A percentile compares a stretch with the other conserved stretches of the same genome.
These are phyloP conservation scores for Lentinula detonsa DNA, from an alignment of 768 basidiomycete species.

Conservation along the genomic window DNA sequence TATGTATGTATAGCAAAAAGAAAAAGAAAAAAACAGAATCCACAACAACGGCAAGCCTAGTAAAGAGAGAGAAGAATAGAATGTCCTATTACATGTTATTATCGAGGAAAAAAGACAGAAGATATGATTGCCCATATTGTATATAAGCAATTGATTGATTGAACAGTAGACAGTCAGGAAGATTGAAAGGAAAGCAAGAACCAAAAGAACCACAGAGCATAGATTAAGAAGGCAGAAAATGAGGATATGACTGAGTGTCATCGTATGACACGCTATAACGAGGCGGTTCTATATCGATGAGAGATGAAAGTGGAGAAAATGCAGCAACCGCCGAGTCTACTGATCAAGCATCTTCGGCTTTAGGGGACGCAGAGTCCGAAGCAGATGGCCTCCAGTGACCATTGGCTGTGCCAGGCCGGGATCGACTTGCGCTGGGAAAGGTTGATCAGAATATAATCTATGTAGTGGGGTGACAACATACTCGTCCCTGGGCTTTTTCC, in stretches of 20 bases:
- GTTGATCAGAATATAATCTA: not conserved
- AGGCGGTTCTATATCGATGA: not conserved
- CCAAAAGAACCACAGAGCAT: not conserved
- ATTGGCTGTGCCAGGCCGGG: constrained; percentile 24
- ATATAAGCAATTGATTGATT: not conserved
- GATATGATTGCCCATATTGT: not conserved
- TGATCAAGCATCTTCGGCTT: constrained; percentile 2
- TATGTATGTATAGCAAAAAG: not conserved
- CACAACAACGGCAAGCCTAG: not conserved
- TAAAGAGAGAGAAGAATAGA: not conserved
- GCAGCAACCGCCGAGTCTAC: not conserved
- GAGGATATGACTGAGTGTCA: not conserved
- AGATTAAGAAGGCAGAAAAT: not conserved
- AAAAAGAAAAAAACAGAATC: not conserved
- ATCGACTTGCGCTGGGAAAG: constrained; percentile 18
- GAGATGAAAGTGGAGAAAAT: not conserved
- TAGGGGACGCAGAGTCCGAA: constrained; percentile 2
- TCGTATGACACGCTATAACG: not conserved
- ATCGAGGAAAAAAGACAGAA: not conserved
- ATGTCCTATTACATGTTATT: not conserved
- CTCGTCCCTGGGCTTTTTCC: constrained; percentile 52
- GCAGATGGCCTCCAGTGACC: constrained; percentile 14
- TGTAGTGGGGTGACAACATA: constrained; percentile 15
- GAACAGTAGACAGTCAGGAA: not conserved
- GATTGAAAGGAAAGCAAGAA: not conserved